These are phyloP conservation scores for Backusella circina DNA, from an alignment of 192 early-diverging fungal genomes.

Conservation along the genomic window DNA sequence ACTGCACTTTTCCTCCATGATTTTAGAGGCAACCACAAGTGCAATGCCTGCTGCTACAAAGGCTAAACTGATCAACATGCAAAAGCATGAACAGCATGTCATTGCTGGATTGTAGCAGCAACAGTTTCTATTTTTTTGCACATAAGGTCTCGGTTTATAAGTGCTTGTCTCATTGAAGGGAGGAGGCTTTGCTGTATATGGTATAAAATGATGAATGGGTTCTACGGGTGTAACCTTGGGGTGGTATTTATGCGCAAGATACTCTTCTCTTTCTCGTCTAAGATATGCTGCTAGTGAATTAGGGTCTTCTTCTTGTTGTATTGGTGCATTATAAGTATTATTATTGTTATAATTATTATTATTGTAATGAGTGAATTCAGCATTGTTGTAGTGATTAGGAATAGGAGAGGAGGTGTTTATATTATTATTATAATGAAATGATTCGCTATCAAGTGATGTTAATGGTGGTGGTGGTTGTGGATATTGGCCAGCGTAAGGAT, in stretches of 20 bases:
- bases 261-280: neutral
- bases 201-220: neutral
- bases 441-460: neutral
- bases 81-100: slow-evolving; percentile 35
- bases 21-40: slow-evolving; percentile 22
- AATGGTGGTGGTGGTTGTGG: slow-evolving; percentile 15
- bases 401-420: neutral
- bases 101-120: slow-evolving; percentile 26
- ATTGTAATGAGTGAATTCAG: neutral
- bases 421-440: neutral
- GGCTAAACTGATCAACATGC: slow-evolving; percentile 18
- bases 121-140: neutral
- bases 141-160: slow-evolving; percentile 11
- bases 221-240: neutral
- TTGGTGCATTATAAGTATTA: neutral
- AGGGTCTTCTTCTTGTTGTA: neutral
- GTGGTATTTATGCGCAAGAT: neutral
- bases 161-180: slow-evolving; percentile 15
- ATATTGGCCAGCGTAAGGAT: slow-evolving; percentile 32
- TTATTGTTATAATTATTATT: neutral
- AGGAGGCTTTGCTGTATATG: slow-evolving; percentile 5
- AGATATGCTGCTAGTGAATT: slow-evolving; percentile 1
- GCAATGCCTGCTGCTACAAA: slow-evolving; percentile 34
- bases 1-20: slow-evolving; percentile 18
- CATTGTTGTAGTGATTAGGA: slow-evolving; percentile 3